Conservation (phyloP, 805 yeast species). For the Jamesozyma rosinii region DNA sequence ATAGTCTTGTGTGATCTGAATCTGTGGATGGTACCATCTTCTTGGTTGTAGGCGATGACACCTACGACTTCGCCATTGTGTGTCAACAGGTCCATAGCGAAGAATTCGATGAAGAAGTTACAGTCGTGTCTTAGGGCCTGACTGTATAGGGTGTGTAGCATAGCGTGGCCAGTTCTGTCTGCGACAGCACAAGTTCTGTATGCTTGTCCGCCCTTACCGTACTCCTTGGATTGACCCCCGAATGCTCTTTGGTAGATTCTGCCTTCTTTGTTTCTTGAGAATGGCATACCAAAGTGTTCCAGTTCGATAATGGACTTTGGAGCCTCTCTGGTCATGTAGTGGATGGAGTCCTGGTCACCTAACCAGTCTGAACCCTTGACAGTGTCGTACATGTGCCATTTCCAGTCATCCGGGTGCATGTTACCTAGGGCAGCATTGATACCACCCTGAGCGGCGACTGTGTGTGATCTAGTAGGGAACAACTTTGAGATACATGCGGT, state of each 20-base stretch:
- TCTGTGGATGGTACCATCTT: conserved; percentile 96
- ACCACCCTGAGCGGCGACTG: conserved; percentile 99
- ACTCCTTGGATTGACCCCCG: conserved; percentile 94
- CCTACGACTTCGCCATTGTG: conserved; percentile 95
- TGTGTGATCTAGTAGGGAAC: conserved; percentile 96
- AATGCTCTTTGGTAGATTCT: conserved; percentile 97
- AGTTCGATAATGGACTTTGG: conserved; percentile 91
- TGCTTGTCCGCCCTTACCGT: conserved; percentile 98
- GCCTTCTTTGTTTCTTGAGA: conserved; percentile 94
- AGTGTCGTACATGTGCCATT: conserved; percentile 99
- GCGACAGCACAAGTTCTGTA: conserved; percentile 99
- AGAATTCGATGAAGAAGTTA: conserved; percentile 94
- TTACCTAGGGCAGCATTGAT: conserved; percentile 97
- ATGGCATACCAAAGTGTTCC: conserved; percentile 97
- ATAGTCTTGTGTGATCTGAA: conserved; percentile 95
- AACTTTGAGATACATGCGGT: conserved; percentile 95
- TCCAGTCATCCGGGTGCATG: conserved; percentile 98
- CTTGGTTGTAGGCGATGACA: conserved; percentile 95
- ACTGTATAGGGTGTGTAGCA: conserved; percentile 90
- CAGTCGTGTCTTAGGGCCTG: conserved; percentile 95
- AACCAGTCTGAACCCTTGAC: conserved; percentile 99
- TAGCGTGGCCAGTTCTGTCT: conserved; percentile 97
- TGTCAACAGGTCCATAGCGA: conserved; percentile 89
- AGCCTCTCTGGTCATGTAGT: conserved; percentile 98
- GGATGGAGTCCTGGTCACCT: conserved; percentile 98